A percentile compares a stretch with the other conserved stretches of the same genome.
phyloP scores from a whole-genome alignment of 2,329 filamentous ascomycete genomes.

The Pyrenochaeta sp. region DNA sequence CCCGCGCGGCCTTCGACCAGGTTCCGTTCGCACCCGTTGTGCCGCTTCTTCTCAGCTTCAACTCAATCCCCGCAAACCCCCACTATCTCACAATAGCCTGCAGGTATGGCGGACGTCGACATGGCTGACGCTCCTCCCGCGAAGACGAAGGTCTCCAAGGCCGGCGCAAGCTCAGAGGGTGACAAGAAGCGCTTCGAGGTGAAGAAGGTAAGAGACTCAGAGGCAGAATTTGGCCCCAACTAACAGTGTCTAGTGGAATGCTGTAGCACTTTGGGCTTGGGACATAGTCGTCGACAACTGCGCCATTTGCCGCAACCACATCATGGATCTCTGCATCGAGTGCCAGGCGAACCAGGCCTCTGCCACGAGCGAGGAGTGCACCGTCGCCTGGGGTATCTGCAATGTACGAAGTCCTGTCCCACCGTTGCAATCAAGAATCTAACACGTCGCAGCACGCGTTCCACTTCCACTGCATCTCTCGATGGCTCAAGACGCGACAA shows the following conservation, averaged over 20 bases:
- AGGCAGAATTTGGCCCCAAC: conserved; percentile 7
- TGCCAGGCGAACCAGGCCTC: conserved; percentile 99
- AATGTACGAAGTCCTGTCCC: conserved; percentile 91
- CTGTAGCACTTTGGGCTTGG: conserved; percentile 98
- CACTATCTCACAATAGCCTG: conserved; percentile 24
- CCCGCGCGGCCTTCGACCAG: background rate
- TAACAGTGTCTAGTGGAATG: conserved; percentile 79
- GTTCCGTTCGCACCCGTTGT: conserved; percentile 1
- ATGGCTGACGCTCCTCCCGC: conserved; percentile 82
- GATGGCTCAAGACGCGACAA: conserved; percentile 99
- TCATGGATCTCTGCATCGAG: conserved; percentile 99
- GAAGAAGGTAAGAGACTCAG: conserved; percentile 86
- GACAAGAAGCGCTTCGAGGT: conserved; percentile 98
- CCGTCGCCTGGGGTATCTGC: conserved; percentile 98
- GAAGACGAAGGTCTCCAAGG: conserved; percentile 62
- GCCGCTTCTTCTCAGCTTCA: conserved; percentile 5
- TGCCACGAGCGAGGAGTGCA: conserved; percentile 96
- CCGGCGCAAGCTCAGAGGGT: conserved; percentile 58
- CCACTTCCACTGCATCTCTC: conserved; percentile 99
- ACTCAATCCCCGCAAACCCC: conserved; percentile 29
- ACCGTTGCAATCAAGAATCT: conserved; percentile 39
- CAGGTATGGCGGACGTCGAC: conserved; percentile 88
- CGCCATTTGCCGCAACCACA: conserved; percentile 98
- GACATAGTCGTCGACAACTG: conserved; percentile 99
- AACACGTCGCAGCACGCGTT: conserved; percentile 81